These are phyloP conservation scores for Myxozyma vanderwaltii DNA, from an alignment of 805 yeast genomes.

Conservation along the genomic window DNA sequence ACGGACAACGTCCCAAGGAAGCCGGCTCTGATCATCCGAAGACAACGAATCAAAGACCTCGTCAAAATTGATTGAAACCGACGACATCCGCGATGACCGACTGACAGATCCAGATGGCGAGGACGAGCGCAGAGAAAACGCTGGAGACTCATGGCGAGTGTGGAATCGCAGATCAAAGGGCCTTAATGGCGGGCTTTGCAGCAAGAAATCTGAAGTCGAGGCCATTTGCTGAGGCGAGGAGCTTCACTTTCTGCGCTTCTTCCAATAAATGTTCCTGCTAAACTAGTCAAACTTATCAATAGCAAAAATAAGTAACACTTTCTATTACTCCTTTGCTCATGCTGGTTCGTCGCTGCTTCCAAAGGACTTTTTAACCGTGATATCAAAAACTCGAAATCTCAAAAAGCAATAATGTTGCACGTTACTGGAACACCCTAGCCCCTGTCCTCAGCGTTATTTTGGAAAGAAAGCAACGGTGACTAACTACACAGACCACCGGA, in stretches of 20 bases:
- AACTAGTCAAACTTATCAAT: too few relatives aligned
- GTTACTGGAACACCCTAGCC: too few relatives aligned
- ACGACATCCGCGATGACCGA: conserved; percentile 30
- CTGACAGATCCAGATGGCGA: conserved; percentile 25
- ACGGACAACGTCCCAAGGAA: conserved; percentile 38
- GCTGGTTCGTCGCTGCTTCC: too few relatives aligned
- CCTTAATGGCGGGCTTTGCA: conserved; percentile 26
- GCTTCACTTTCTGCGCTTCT: background rate
- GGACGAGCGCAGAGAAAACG: conserved; percentile 29
- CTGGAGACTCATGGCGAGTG: conserved; percentile 30
- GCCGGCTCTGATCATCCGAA: conserved; percentile 16
- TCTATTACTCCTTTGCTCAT: too few relatives aligned
- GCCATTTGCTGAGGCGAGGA: conserved; percentile 7
- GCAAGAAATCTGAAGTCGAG: conserved; percentile 23
- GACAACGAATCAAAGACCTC: conserved; percentile 30
- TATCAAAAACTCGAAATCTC: too few relatives aligned
- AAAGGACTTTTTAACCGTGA: too few relatives aligned
- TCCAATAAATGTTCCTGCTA: background rate
- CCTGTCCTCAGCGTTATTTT: too few relatives aligned
- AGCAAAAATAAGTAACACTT: too few relatives aligned
- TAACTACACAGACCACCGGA: background rate
- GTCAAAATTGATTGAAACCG: conserved; percentile 23
- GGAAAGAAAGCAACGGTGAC: too few relatives aligned
- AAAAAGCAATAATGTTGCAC: background rate
- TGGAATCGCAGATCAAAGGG: conserved; percentile 34